phyloP scores from a whole-genome alignment of 2,329 filamentous ascomycete genomes.

The Didymella lethalis region DNA sequence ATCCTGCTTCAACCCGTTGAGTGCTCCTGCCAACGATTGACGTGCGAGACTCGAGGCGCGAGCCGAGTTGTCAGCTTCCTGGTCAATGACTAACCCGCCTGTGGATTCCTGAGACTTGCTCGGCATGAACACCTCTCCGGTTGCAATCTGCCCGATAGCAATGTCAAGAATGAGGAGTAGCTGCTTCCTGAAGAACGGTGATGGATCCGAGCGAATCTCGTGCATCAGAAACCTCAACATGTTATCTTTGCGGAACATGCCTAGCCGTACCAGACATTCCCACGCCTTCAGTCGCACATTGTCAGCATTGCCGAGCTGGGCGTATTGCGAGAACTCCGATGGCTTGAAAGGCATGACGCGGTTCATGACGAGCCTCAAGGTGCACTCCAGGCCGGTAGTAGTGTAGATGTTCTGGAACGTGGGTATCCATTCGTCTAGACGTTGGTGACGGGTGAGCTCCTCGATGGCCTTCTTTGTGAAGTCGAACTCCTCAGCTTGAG shows the following conservation, averaged over 20 bases:
- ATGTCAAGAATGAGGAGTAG: conserved; percentile 62
- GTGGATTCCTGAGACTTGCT: conserved; percentile 44
- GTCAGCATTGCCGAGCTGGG: conserved; percentile 65
- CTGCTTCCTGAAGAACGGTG: conserved; percentile 64
- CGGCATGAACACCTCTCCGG: conserved; percentile 57
- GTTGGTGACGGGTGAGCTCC: conserved; percentile 68
- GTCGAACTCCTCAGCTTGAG: conserved; percentile 60
- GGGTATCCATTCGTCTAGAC: conserved; percentile 72
- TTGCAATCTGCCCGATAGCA: conserved; percentile 65
- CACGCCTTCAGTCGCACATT: conserved; percentile 68
- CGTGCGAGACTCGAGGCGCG: conserved; percentile 64
- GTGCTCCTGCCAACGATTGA: conserved; percentile 65
- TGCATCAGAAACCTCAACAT: conserved; percentile 66
- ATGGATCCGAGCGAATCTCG: conserved; percentile 64
- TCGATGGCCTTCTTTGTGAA: conserved; percentile 65
- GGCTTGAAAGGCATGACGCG: conserved; percentile 62
- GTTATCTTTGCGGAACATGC: conserved; percentile 58
- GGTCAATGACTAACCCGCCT: conserved; percentile 64
- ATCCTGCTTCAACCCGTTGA: conserved; percentile 64
- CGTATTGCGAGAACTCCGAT: conserved; percentile 68
- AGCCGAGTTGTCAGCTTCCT: conserved; percentile 53
- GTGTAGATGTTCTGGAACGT: conserved; percentile 72
- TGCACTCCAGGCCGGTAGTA: conserved; percentile 67
- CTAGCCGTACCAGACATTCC: conserved; percentile 64
- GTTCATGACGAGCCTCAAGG: conserved; percentile 62